A percentile compares a stretch with the other conserved stretches of the same genome.
Evolutionary conservation across 2,329 filamentous ascomycete species (phyloP).

Genomic region (Fusarium concolor): DNA sequence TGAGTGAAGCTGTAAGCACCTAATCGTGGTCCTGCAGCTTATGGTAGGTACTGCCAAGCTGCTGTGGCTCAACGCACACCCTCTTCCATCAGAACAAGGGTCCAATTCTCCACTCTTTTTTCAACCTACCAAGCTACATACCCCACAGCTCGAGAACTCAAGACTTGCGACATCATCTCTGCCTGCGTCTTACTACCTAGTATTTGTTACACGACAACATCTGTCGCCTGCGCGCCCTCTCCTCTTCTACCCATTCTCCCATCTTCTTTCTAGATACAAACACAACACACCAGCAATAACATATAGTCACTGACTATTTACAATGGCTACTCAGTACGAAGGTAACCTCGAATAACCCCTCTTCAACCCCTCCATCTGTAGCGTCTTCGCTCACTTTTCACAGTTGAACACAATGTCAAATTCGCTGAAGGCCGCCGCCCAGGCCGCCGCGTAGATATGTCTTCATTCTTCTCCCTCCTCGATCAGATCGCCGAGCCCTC

Average conservation of each 20-base stretch:
- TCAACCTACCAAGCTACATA: not conserved
- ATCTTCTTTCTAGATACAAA: not conserved
- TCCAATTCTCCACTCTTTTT: conserved; percentile 13
- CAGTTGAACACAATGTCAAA: conserved; percentile 75
- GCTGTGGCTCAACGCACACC: not conserved
- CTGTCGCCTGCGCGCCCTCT: conserved; percentile 3
- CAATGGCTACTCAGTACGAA: conserved; percentile 70
- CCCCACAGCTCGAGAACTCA: conserved; percentile 24
- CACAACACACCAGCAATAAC: not conserved
- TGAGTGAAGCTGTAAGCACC: conserved; percentile 20
- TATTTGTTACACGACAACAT: conserved; percentile 23
- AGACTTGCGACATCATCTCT: conserved; percentile 41
- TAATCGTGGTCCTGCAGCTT: conserved; percentile 6
- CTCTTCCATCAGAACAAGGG: conserved; percentile 2
- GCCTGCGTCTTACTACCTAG: conserved; percentile 25
- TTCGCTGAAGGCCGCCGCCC: conserved; percentile 54
- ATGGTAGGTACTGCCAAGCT: not conserved
- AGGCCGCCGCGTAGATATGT: conserved; percentile 71
- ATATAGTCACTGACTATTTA: conserved; percentile 14
- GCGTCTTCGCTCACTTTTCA: conserved; percentile 6
- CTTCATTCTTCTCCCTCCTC: conserved; percentile 69
- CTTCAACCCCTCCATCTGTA: conserved; percentile 14
- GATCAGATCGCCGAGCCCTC: conserved; percentile 60
- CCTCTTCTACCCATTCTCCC: not conserved
- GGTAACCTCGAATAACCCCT: conserved; percentile 49